phyloP scores from a whole-genome alignment of 495 filamentous ascomycete genomes.

The Beverwykella pulmonaria region DNA sequence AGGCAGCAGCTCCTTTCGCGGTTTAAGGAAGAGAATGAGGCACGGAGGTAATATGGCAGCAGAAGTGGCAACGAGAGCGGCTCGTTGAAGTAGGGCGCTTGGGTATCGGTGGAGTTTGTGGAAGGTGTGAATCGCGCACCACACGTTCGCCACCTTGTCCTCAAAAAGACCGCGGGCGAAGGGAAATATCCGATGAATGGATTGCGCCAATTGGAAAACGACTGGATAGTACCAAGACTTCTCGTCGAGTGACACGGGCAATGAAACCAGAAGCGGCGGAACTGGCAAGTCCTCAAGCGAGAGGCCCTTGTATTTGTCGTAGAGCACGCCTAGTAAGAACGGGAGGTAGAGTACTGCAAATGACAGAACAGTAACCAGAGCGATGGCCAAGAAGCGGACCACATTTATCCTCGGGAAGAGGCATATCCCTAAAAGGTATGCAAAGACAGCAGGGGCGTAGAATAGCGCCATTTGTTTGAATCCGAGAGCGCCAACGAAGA shows the following conservation, averaged over 20 bases:
- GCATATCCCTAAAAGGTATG: slow-evolving; percentile 86
- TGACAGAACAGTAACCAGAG: slow-evolving; percentile 67
- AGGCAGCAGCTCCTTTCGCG: slow-evolving; percentile 73
- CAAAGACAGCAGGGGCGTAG: slow-evolving; percentile 90
- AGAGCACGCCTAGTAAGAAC: slow-evolving; percentile 65
- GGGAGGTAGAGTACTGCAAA: slow-evolving; percentile 78
- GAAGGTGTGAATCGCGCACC: slow-evolving; percentile 88
- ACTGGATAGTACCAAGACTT: slow-evolving; percentile 69
- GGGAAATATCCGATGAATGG: slow-evolving; percentile 87
- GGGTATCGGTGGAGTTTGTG: slow-evolving; percentile 73
- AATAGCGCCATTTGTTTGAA: slow-evolving; percentile 99
- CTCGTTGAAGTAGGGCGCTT: slow-evolving; percentile 68
- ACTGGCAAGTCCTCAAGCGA: slow-evolving; percentile 52
- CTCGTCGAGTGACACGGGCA: slow-evolving; percentile 63
- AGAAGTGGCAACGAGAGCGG: slow-evolving; percentile 74
- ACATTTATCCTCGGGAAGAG: slow-evolving; percentile 71
- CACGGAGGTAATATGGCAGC: slow-evolving; percentile 76
- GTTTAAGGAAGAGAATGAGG: slow-evolving; percentile 74
- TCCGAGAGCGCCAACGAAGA: slow-evolving; percentile 89
- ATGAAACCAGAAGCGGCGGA: slow-evolving; percentile 56
- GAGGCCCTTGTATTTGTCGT: slow-evolving; percentile 59
- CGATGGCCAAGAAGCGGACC: slow-evolving; percentile 72
- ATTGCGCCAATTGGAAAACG: slow-evolving; percentile 75
- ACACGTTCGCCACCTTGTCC: slow-evolving; percentile 98
- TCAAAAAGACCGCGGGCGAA: slow-evolving; percentile 94